Conservation (phyloP, 257 asterid genomes). For the Plantago elongata region DNA sequence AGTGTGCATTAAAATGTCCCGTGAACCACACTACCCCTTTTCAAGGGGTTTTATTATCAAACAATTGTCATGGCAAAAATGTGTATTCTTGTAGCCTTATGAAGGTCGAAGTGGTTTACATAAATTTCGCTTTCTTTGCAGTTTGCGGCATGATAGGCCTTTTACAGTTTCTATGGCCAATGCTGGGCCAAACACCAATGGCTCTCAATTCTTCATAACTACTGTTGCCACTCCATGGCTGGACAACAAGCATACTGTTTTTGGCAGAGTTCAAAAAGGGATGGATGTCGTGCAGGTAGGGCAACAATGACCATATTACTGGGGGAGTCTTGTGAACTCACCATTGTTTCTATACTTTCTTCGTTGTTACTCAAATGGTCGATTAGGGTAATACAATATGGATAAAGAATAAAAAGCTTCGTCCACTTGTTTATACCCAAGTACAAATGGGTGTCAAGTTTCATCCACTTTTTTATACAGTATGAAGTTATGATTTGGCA, state of each 20-base stretch:
- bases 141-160: slow-evolving; percentile 95
- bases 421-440: no score
- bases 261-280: slow-evolving; percentile 91
- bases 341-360: no score
- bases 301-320: not conserved
- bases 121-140: slow-evolving; percentile 37
- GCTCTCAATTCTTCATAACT: slow-evolving; percentile 91
- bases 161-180: slow-evolving; percentile 97
- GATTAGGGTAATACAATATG: no score
- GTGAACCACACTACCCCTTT: no score
- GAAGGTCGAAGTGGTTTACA: slow-evolving; percentile 5
- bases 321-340: not conserved
- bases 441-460: no score
- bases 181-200: slow-evolving; percentile 97
- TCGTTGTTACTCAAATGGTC: no score
- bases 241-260: slow-evolving; percentile 98
- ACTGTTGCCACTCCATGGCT: slow-evolving; percentile 99
- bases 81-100: not conserved
- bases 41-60: not conserved
- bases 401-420: no score
- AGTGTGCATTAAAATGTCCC: no score
- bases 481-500: no score
- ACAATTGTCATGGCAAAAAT: not conserved
- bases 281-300: slow-evolving; percentile 94
- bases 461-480: no score